These are phyloP conservation scores for Trichoderma cornu-damae DNA, from an alignment of 2,329 filamentous ascomycete species.

Conservation along the genomic window DNA sequence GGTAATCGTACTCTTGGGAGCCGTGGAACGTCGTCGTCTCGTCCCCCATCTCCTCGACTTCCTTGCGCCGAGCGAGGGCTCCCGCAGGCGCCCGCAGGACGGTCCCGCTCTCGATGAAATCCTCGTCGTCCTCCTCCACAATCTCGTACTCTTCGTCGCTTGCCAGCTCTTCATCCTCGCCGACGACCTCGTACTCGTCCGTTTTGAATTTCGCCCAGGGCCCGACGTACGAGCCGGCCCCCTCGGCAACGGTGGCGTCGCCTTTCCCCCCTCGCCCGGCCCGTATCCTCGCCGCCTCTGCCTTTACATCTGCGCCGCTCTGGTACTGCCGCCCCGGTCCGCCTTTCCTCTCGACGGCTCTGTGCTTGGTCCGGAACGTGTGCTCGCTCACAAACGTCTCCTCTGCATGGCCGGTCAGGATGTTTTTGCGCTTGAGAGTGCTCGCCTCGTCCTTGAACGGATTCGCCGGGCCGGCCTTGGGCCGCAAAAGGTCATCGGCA, in stretches of 20 bases:
- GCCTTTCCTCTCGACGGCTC: constrained; percentile 67
- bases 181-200: constrained; percentile 67
- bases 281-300: constrained; percentile 61
- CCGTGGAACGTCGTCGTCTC: constrained; percentile 90
- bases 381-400: constrained; percentile 88
- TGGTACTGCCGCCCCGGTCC: constrained; percentile 53
- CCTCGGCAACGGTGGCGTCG: constrained; percentile 76
- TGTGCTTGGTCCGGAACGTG: constrained; percentile 82
- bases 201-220: constrained; percentile 86
- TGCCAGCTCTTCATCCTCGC: constrained; percentile 67
- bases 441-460: constrained; percentile 64
- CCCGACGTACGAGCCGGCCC: constrained; percentile 81
- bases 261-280: constrained; percentile 82
- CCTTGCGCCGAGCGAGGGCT: constrained; percentile 51
- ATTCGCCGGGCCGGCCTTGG: constrained; percentile 64
- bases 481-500: constrained; percentile 65
- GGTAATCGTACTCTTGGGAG: constrained; percentile 78
- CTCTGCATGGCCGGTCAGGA: constrained; percentile 78
- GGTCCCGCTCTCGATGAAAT: constrained; percentile 59
- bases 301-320: constrained; percentile 57
- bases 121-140: constrained; percentile 70
- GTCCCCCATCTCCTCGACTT: constrained; percentile 55
- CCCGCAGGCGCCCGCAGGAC: constrained; percentile 52
- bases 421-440: constrained; percentile 68
- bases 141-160: constrained; percentile 76